These are phyloP conservation scores for Camellia granthamiana DNA, from an alignment of 148 eudicot genomes.

Conservation along the genomic window DNA sequence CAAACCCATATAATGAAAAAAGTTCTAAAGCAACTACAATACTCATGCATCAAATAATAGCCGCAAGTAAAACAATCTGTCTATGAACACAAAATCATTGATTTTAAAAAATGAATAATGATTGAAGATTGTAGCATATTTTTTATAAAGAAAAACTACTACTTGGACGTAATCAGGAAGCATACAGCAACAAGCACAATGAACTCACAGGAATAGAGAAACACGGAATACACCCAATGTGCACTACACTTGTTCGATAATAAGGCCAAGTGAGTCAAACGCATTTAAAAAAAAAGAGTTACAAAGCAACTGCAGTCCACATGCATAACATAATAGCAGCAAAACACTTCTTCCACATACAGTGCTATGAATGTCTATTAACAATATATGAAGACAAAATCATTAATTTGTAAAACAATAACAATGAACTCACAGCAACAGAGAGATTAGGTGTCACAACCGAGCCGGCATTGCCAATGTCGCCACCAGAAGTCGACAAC, in stretches of 20 bases:
- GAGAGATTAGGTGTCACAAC: slow-evolving; percentile 1
- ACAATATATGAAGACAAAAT: neutral
- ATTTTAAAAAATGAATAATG: too few species aligned
- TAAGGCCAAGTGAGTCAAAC: neutral
- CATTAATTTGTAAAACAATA: neutral
- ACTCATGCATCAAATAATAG: slow-evolving; percentile 5
- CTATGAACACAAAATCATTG: too few species aligned
- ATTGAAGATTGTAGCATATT: too few species aligned
- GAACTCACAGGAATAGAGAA: too few species aligned
- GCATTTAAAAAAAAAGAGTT: neutral
- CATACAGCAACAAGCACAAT: too few species aligned
- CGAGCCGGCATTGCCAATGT: neutral
- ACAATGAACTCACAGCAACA: slow-evolving; percentile 17
- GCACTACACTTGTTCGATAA: neutral
- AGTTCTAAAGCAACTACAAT: neutral
- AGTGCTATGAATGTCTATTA: neutral
- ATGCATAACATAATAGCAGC: neutral
- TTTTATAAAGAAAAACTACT: too few species aligned
- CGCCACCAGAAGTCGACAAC: neutral
- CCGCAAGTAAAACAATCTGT: neutral
- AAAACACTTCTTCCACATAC: neutral
- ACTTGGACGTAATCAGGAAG: too few species aligned
- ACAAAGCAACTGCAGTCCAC: neutral
- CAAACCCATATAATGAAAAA: neutral
- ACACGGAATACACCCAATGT: neutral